Evolutionary conservation across 2,329 filamentous ascomycete species (phyloP), one percentile per base, ranked within the genome.

Genomic region (Xylariaceae sp.): DNA sequence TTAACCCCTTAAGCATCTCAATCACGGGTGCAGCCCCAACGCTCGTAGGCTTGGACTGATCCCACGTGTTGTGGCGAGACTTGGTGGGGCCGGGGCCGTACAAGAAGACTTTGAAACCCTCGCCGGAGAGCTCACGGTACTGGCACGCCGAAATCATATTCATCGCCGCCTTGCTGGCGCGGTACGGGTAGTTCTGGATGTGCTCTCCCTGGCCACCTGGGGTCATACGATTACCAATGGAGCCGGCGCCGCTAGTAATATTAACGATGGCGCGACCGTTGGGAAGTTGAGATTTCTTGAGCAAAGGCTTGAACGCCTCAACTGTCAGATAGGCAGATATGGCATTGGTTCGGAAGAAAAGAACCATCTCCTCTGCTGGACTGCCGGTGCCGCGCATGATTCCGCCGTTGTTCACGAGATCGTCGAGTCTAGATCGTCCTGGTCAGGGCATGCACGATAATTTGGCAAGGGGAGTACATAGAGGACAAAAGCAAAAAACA

Each of bases 111-210:
- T 45, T 48, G 42, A 45, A 42, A 17, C 42, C 42, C 7, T 42
- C 23, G 8, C 5, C 32, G 27, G 32, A 27, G n/a, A 38, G 36
- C 2, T 11, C 34, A 16, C 33, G 27, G 22, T 33, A 19, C 25
- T 48, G 45, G 25, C 32, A 37, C 8, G 45, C 45, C 4, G 40
- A 41, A 7, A 44, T 37, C 45, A 48, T 48, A 16, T 48, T 41
- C 41, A 44, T 27, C 5, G 45, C 45, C 3, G 37, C 12, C 33
- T 48, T 48, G 20, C 37, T 38, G 6, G 34, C 41, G 5, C 45
- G 23, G 10, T 48, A 48, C 1, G 40, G 45, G 6, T 37, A 33
- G 17, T 36, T 7, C 21, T 35, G 36, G 23, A 22, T n/a, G 3
- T 11, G 5, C 3, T 38, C 37, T 1, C 46, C 46, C 6, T 7